phyloP scores from a whole-genome alignment of 2,329 filamentous ascomycete genomes.

The Pestalotiopsis sp. region DNA sequence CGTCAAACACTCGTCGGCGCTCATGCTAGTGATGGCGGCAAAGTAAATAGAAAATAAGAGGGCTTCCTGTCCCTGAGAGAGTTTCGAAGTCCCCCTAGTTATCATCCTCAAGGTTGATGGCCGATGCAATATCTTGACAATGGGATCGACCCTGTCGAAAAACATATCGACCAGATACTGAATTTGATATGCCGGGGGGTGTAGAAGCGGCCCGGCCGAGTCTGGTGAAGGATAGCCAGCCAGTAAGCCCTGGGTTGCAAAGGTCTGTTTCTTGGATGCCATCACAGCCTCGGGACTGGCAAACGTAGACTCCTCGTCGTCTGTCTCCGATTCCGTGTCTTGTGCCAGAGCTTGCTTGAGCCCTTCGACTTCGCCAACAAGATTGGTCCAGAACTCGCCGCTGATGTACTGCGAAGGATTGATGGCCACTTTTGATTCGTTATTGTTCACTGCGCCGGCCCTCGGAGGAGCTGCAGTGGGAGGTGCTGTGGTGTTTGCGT shows the following conservation, averaged over 20 bases:
- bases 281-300: slow-evolving; percentile 33
- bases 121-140: slow-evolving; percentile 48
- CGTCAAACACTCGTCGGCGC: slow-evolving; percentile 30
- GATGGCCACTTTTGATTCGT: slow-evolving; percentile 14
- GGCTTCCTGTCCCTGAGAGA: slow-evolving; percentile 32
- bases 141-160: slow-evolving; percentile 43
- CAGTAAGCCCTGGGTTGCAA: slow-evolving; percentile 15
- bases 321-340: slow-evolving; percentile 41
- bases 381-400: slow-evolving; percentile 45
- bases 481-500: background rate
- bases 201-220: slow-evolving; percentile 20
- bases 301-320: slow-evolving; percentile 35
- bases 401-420: slow-evolving; percentile 41
- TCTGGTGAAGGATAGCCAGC: slow-evolving; percentile 21
- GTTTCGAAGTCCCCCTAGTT: slow-evolving; percentile 17
- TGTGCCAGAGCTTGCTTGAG: slow-evolving; percentile 46
- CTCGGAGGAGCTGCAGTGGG: background rate
- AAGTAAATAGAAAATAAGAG: slow-evolving; percentile 48
- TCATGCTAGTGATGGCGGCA: slow-evolving; percentile 38
- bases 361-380: slow-evolving; percentile 47
- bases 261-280: slow-evolving; percentile 12
- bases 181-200: slow-evolving; percentile 41
- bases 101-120: slow-evolving; percentile 35
- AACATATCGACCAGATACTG: slow-evolving; percentile 38
- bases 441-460: background rate